These are phyloP conservation scores for Cornus kousa DNA, from an alignment of 148 eudicot species.

Conservation along the genomic window DNA sequence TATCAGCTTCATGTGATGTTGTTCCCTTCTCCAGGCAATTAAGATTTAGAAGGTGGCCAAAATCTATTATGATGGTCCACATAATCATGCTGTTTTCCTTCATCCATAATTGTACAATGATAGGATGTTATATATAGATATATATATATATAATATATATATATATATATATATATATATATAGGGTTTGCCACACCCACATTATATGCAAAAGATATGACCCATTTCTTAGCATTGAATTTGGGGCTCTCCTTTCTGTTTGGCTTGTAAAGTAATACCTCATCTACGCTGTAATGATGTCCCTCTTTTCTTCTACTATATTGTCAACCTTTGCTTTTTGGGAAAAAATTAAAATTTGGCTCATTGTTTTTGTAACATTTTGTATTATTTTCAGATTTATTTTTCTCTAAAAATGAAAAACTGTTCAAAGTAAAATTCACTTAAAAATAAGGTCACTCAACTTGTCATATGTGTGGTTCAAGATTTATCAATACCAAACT, in stretches of 20 bases:
- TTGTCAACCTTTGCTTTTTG: slow-evolving; percentile 12
- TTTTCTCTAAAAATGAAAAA: no score
- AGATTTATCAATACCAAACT: no score
- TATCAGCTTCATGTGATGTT: slow-evolving; percentile 25
- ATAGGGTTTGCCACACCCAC: neutral
- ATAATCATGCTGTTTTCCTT: neutral
- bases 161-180: no score
- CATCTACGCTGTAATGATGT: slow-evolving; percentile 2
- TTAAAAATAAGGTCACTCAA: no score
- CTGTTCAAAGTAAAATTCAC: no score
- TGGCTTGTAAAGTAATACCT: neutral
- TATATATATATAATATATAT: no score
- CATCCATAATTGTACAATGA: slow-evolving; percentile 9
- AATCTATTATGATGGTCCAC: slow-evolving; percentile 9
- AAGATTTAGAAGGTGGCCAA: slow-evolving; percentile 17
- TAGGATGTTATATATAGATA: slow-evolving; percentile 5
- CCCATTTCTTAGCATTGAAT: slow-evolving; percentile 2
- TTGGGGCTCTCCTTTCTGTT: neutral
- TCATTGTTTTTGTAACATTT: no score
- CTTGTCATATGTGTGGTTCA: no score
- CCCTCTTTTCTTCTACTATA: neutral
- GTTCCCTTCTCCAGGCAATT: slow-evolving; percentile 24
- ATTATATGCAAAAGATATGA: neutral
- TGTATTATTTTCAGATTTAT: no score
- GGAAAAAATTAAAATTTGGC: no score